Evolutionary conservation across 1,284 basidiomycete species (phyloP).

Genomic region (Acaromyces ingoldii): DNA sequence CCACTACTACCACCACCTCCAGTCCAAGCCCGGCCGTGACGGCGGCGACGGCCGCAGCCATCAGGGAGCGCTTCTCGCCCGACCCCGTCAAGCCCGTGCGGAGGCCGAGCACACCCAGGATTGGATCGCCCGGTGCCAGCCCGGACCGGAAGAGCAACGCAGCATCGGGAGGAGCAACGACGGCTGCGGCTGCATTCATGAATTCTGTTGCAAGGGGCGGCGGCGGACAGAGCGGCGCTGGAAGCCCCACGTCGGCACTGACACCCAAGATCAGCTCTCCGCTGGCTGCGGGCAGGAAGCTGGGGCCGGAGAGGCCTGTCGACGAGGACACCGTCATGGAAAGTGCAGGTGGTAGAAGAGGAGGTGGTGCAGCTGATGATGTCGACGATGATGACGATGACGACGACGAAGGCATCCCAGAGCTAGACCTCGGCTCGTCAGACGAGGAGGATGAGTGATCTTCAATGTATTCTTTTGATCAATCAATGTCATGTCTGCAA

Average conservation of each 20-base stretch:
- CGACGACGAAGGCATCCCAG: conserved; percentile 2
- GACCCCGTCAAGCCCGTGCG: conserved; percentile 2
- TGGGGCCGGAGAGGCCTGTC: no score
- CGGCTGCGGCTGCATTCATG: background rate
- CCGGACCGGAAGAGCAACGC: background rate
- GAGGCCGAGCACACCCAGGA: background rate
- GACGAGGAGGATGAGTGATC: conserved; percentile 5
- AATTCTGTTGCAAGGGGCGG: background rate
- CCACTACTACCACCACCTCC: no score
- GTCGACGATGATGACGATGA: background rate
- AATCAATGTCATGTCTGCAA: no score
- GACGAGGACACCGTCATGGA: no score
- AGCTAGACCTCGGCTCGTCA: background rate
- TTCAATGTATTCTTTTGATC: no score
- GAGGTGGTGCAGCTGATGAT: background rate
- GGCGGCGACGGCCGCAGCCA: no score
- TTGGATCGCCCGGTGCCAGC: background rate
- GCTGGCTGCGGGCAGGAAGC: no score
- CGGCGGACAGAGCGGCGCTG: background rate
- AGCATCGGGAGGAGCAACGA: background rate
- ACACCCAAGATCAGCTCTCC: background rate
- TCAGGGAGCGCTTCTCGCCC: background rate
- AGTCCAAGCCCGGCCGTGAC: no score
- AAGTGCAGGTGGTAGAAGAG: no score
- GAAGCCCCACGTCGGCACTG: background rate